Evolutionary conservation across 2,329 filamentous ascomycete genomes (phyloP).

Genomic region (Beauveria sp.): DNA sequence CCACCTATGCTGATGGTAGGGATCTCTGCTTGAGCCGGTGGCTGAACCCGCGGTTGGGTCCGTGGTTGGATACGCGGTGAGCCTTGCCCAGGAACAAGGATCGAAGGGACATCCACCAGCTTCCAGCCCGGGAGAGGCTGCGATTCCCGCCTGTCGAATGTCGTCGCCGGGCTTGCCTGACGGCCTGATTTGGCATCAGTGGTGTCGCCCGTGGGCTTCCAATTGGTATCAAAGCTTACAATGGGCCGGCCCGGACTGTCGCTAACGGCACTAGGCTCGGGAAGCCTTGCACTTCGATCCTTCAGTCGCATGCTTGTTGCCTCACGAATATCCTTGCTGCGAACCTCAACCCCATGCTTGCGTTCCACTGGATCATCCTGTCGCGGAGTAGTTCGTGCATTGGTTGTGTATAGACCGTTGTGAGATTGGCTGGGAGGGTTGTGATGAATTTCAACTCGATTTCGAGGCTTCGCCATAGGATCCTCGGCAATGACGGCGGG

Average conservation of each 20-base stretch:
- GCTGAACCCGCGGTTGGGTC: slow-evolving; percentile 10
- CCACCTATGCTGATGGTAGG: slow-evolving; percentile 30
- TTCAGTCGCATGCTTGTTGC: slow-evolving; percentile 85
- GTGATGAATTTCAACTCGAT: slow-evolving; percentile 67
- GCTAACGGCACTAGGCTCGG: slow-evolving; percentile 84
- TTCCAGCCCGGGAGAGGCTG: slow-evolving; percentile 23
- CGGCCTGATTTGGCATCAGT: slow-evolving; percentile 56
- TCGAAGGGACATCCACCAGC: slow-evolving; percentile 43
- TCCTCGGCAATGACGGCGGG: slow-evolving; percentile 19
- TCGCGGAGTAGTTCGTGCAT: slow-evolving; percentile 33
- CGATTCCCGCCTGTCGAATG: slow-evolving; percentile 21
- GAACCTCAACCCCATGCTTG: slow-evolving; percentile 75
- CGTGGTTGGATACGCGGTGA: slow-evolving; percentile 22
- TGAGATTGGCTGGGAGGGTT: slow-evolving; percentile 78
- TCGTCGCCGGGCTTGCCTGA: slow-evolving; percentile 21
- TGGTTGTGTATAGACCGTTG: slow-evolving; percentile 72
- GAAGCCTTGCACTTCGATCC: slow-evolving; percentile 79
- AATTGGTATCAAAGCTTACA: slow-evolving; percentile 89
- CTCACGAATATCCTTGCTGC: slow-evolving; percentile 78
- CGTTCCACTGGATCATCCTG: slow-evolving; percentile 42
- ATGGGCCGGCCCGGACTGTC: slow-evolving; percentile 86
- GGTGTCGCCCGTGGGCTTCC: slow-evolving; percentile 63
- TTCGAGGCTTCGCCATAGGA: slow-evolving; percentile 32
- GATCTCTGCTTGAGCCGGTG: slow-evolving; percentile 21
- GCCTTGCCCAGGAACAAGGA: slow-evolving; percentile 45